Base-by-base conservation (phyloP, 352 stramenopile genomes). In the Globisporangium cystogenes region DNA sequence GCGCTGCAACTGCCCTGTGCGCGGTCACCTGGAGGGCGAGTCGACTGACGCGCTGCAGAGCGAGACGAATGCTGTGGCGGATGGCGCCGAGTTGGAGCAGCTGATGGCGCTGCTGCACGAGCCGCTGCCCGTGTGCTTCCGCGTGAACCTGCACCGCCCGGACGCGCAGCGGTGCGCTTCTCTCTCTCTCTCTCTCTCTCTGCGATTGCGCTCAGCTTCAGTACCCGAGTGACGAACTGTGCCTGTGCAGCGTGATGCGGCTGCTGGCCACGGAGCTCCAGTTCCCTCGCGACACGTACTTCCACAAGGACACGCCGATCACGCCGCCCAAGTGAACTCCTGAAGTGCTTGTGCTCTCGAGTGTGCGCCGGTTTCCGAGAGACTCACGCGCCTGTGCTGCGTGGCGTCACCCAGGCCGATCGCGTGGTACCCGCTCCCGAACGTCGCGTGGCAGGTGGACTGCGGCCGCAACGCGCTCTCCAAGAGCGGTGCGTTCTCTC, bases 361-460 rank as follows among this genome's bases (percentile, higher is more conserved):
- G 11, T 4, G 18, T 45, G 12, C 46, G 16, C 26, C 20, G 4
- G 24, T 23, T 3, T 44, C n/a, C 4, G 20, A 45, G 40, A 26
- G 11, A 26, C 40, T 45, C 40, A 27, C 40, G 7, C 12, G n/a
- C 20, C 11, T 45, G 40, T 4, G 33, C 33, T 39, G 15, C 20
- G 16, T 11, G 33, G 33, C 20, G 39, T 16, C 11, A 20, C 15
- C 10, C 27, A 88, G 80, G 23, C 68, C 68, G 0, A 89, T 94
- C 41, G 29, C 68, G 24, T 94, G 84, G 84, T 94, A 94, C 62
- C 84, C 84, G 42, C 58, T 87, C 8, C 45, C 69, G 23, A 82
- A 91, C 44, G 80, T 88, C 33, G 84, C 84, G 27, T 94, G 84
- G 84, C 77, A 94, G 51, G 57, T 94, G 60, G 76, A 88, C 52